Base-by-base conservation (phyloP, 805 yeast species). In the Wickerhamomyces silvicola region DNA sequence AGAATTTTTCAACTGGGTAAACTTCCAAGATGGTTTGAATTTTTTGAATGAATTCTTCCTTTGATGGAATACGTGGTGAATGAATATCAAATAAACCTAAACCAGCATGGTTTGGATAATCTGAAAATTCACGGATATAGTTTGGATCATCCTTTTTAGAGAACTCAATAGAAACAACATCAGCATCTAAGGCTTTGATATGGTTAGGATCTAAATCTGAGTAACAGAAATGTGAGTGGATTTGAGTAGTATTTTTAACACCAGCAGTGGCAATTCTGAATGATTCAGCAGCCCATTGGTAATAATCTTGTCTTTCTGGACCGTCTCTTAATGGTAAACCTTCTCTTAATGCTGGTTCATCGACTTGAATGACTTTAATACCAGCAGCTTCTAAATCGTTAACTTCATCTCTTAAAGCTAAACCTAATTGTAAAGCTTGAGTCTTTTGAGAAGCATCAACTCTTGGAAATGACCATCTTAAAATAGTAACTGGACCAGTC, bases 381-480 rank as follows among this genome's bases (percentile, higher is more conserved):
- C 97, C 97, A 45, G 97, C 98, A 56, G 85, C 82, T 77, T 92
- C 98, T 65, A 92, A 84, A 66, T 92, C 98, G 60, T 81, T 74
- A 56, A 92, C 98, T 78, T 92, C 98, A 59, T 92, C 98, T 74
- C 97, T 86, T 62, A 92, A 76, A 54, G 97, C 97, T 59, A 92
- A 75, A 63, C 94, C 94, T 62, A 92, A 81, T 78, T 92, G 98
- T 65, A 83, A 76, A 53, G 97, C 86, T 75, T 92, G 98, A 51
- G 78, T 75, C 73, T 83, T 76, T 71, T 83, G 88, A 44, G 94
- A 72, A 52, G 90, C 82, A 59, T 92, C 98, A 64, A 88, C 90
- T 82, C 98, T 86, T 75, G 98, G 98, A 97, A 92, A 92, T 55
- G 98, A 92, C 98, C 98, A 92, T 80, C 98, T 85, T 66, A 92